These are phyloP conservation scores for Zygosaccharomyces gambellarensis DNA, from an alignment of 805 yeast genomes.

Conservation along the genomic window DNA sequence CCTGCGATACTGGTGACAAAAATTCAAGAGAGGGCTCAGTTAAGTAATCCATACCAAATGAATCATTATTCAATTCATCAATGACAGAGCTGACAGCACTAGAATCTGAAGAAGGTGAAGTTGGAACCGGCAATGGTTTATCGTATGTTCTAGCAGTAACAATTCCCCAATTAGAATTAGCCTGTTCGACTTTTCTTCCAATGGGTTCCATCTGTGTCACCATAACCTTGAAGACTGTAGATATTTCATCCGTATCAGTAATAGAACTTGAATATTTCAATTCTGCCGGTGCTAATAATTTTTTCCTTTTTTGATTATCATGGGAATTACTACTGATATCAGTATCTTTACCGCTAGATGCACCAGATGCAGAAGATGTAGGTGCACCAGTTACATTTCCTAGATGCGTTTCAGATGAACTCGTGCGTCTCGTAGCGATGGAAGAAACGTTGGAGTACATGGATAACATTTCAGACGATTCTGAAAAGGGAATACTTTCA, in stretches of 20 bases:
- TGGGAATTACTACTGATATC: not conserved
- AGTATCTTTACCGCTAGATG: not conserved
- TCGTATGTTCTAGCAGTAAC: conserved; percentile 19
- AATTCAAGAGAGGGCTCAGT: conserved; percentile 2
- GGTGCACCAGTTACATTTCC: not conserved
- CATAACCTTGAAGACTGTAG: conserved; percentile 9
- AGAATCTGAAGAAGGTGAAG: not conserved
- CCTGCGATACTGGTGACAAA: not conserved
- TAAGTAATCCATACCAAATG: conserved; percentile 6
- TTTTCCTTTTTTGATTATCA: conserved; percentile 13
- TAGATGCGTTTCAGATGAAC: conserved; percentile 15
- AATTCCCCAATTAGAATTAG: conserved; percentile 25
- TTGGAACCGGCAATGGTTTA: conserved; percentile 22
- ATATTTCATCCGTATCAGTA: not conserved
- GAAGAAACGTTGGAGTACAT: conserved; percentile 23
- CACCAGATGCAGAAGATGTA: not conserved
- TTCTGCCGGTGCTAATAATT: conserved; percentile 23
- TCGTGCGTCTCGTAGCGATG: conserved; percentile 15
- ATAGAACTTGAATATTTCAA: conserved; percentile 12
- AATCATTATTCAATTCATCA: conserved; percentile 10
- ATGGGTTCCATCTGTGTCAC: conserved; percentile 11
- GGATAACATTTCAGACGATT: conserved; percentile 20
- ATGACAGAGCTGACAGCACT: conserved; percentile 12
- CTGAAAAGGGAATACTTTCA: conserved; percentile 6
- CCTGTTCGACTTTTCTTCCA: conserved; percentile 16